Percentiles rank a stretch among this genome's conserved stretches.
These are phyloP conservation scores for Cercospora nicotianae DNA, from an alignment of 2,329 filamentous ascomycete genomes.

Conservation along the genomic window DNA sequence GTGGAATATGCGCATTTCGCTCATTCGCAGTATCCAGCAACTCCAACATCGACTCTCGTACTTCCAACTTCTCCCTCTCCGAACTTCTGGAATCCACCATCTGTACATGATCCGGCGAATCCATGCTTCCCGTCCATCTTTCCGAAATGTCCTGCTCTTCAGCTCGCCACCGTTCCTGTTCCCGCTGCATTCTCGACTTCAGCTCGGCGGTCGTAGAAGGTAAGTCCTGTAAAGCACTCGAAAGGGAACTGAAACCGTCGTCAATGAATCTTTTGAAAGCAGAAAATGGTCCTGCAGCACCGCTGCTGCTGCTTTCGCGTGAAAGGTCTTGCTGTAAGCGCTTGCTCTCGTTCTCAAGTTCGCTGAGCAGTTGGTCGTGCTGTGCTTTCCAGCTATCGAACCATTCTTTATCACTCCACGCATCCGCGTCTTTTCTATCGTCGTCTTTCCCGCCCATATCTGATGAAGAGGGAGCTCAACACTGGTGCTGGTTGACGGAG, in stretches of 20 bases:
- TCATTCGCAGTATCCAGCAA: slow-evolving; percentile 31
- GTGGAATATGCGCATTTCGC: slow-evolving; percentile 30
- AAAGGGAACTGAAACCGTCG: slow-evolving; percentile 55
- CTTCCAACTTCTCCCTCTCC: slow-evolving; percentile 23
- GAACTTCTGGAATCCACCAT: slow-evolving; percentile 23
- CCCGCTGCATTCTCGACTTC: slow-evolving; percentile 30
- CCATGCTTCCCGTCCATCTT: slow-evolving; percentile 32
- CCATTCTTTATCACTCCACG: slow-evolving; percentile 15
- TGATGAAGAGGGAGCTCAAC: not conserved
- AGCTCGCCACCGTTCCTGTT: slow-evolving; percentile 24
- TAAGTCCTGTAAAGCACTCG: slow-evolving; percentile 48
- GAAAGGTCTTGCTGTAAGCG: slow-evolving; percentile 13
- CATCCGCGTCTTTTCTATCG: slow-evolving; percentile 12
- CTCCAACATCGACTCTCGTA: slow-evolving; percentile 20
- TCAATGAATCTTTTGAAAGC: slow-evolving; percentile 63
- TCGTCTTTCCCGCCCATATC: slow-evolving; percentile 21
- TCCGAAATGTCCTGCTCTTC: slow-evolving; percentile 32
- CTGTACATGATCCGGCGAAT: slow-evolving; percentile 28
- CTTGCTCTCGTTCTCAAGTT: slow-evolving; percentile 17
- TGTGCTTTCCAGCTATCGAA: slow-evolving; percentile 18
- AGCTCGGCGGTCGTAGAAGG: slow-evolving; percentile 48
- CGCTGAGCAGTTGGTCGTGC: slow-evolving; percentile 19
- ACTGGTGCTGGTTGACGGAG: slow-evolving; percentile 3
- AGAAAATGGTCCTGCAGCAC: slow-evolving; percentile 54
- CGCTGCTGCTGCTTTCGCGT: slow-evolving; percentile 2